A percentile compares a stretch with the other conserved stretches of the same genome.
These are phyloP conservation scores for Dimargaris xerosporica DNA, from an alignment of 192 early-diverging fungal species.

Conservation along the genomic window DNA sequence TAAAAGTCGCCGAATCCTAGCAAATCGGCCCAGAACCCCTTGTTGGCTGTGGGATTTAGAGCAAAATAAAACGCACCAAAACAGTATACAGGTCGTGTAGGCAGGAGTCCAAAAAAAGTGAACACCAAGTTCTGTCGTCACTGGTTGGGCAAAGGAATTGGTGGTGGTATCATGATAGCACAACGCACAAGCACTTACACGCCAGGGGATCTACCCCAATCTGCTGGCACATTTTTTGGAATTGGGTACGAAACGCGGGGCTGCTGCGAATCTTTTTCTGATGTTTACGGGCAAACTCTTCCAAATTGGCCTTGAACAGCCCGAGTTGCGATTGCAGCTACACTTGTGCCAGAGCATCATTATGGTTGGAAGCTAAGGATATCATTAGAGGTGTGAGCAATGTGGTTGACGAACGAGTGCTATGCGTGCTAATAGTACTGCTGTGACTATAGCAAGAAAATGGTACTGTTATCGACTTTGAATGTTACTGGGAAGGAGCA, in stretches of 20 bases:
- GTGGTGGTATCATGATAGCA: background rate
- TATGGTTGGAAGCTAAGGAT: too few species aligned
- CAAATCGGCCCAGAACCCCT: constrained; percentile 90
- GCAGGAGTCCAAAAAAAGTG: constrained; percentile 13
- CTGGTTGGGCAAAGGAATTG: background rate
- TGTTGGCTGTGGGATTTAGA: constrained; percentile 45
- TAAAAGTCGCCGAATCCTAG: constrained; percentile 96
- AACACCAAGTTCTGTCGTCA: background rate
- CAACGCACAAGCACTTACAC: constrained; percentile 28
- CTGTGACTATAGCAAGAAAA: background rate
- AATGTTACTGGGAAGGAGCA: background rate
- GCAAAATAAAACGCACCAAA: too few species aligned
- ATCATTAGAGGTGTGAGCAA: background rate
- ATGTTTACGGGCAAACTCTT: constrained; percentile 75
- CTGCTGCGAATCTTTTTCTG: constrained; percentile 75
- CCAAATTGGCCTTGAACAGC: constrained; percentile 64
- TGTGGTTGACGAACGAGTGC: background rate
- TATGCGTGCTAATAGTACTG: background rate
- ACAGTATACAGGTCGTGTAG: too few species aligned
- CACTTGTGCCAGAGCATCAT: background rate
- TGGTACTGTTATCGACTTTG: background rate
- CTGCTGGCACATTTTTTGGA: constrained; percentile 84
- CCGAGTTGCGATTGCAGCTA: constrained; percentile 52
- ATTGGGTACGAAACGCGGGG: constrained; percentile 72
- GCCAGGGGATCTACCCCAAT: constrained; percentile 93